Percentiles rank a stretch among this genome's conserved stretches.
Evolutionary conservation across 225 moss, liverwort and hornwort species (phyloP).

Genomic region (Sphagnum tenellum): DNA sequence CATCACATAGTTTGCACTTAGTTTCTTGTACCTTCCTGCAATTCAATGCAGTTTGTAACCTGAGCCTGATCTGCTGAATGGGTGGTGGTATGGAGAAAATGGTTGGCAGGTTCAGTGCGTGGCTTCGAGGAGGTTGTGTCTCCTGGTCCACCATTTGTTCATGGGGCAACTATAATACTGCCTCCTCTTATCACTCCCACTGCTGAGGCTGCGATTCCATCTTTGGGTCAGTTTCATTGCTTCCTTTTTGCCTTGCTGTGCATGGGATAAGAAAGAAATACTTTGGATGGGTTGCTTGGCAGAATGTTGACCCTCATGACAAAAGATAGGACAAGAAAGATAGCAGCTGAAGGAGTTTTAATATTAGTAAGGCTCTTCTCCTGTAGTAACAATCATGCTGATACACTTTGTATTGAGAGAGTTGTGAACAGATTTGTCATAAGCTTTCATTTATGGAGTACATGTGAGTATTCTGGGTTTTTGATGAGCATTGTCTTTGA

Average conservation of each 20-base stretch:
- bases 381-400: too few species aligned
- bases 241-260: not conserved
- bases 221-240: slow-evolving; percentile 22
- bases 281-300: too few species aligned
- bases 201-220: slow-evolving; percentile 19
- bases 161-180: slow-evolving; percentile 14
- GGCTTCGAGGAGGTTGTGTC: slow-evolving; percentile 39
- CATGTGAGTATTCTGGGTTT: too few species aligned
- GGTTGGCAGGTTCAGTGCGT: slow-evolving; percentile 30
- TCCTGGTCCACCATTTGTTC: slow-evolving; percentile 13
- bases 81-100: not conserved
- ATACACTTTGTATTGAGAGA: too few species aligned
- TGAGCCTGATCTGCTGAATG: not conserved
- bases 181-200: slow-evolving; percentile 14
- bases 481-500: too few species aligned
- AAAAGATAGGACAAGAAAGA: too few species aligned
- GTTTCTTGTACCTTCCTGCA: not conserved
- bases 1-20: not conserved
- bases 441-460: too few species aligned
- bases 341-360: too few species aligned
- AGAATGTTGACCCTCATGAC: too few species aligned
- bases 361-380: too few species aligned
- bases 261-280: too few species aligned
- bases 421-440: too few species aligned
- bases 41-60: not conserved